Evolutionary conservation across 2,329 filamentous ascomycete genomes (phyloP).

Genomic region (Beauveria brongniartii): DNA sequence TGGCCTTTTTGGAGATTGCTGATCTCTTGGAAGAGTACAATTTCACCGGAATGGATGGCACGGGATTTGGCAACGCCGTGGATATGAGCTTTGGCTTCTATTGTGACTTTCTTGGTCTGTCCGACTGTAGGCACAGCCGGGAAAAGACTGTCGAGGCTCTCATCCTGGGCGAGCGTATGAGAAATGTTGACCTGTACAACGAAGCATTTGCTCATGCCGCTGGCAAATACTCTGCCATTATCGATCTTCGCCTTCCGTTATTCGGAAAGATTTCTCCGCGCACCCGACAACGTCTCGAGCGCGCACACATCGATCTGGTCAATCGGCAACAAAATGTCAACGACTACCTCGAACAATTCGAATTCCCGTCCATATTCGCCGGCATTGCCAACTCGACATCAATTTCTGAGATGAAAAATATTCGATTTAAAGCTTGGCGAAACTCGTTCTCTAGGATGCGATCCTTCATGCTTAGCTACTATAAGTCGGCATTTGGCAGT

Average conservation of each 20-base stretch:
- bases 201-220: constrained; percentile 88
- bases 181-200: constrained; percentile 72
- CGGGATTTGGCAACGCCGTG: constrained; percentile 51
- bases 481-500: constrained; percentile 50
- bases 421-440: constrained; percentile 82
- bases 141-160: constrained; percentile 87
- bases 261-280: constrained; percentile 60
- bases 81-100: constrained; percentile 64
- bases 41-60: constrained; percentile 47
- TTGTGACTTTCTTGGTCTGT: constrained; percentile 66
- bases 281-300: constrained; percentile 73
- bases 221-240: constrained; percentile 72
- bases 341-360: constrained; percentile 72
- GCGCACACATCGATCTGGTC: constrained; percentile 71
- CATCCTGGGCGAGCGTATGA: constrained; percentile 82
- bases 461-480: constrained; percentile 61
- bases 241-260: constrained; percentile 57
- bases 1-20: constrained; percentile 46
- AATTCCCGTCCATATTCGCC: constrained; percentile 83
- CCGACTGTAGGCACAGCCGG: constrained; percentile 71
- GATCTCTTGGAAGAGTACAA: constrained; percentile 47
- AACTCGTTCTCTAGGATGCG: constrained; percentile 66
- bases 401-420: constrained; percentile 62
- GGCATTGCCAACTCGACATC: constrained; percentile 82
- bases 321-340: constrained; percentile 64